Base-by-base conservation (phyloP, 345 rosid species). In the Heritiera fomes region DNA sequence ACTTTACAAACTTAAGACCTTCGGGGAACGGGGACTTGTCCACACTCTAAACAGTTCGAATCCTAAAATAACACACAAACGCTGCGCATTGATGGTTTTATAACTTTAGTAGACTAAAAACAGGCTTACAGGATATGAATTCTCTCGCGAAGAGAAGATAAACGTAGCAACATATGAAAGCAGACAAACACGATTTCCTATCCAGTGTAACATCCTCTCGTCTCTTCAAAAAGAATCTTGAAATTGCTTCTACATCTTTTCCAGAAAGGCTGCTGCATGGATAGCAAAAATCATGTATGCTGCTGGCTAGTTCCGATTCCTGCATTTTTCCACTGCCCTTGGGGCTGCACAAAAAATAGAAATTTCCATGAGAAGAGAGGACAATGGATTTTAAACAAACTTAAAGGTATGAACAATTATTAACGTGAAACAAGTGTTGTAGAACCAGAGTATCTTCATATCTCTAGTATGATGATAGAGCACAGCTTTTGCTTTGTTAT, bases 311-410 rank as follows among this genome's bases (percentile, higher is more conserved):
- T 79, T 84, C 70, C 84, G 77, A 83, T 67, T 85, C 83, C 84
- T 87, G 87, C 85, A 84, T 84, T 89, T 91, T 83, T 91, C 91
- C 77, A 82, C 76, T 10, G 91, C 90, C 87, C 94, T 87, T 78
- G 94, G 92, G 11, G 94, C 94, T 91, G 84, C 74, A 82, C 52
- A 82, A 65, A 77, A 72, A 15, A 12, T 53, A 1, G 45, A 75
- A 80, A 52, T 23, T 30, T 17, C 15, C 38, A 20, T 41, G 9
- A 66, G 50, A 49, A 61, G 59, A 75, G 14, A 60, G 20, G 40
- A 46, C 34, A 63, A 55, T 0, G 34, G 9, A 13, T 12, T 38
- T 73, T 43, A 56, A 40, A 17, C 34, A 38, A 15, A 56, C 41
- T 30, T 28, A 59, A 18, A 20, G 12, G 32, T 8, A 59, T 8